These are phyloP conservation scores for Turritis glabra DNA, from an alignment of 345 rosid genomes.

Conservation along the genomic window DNA sequence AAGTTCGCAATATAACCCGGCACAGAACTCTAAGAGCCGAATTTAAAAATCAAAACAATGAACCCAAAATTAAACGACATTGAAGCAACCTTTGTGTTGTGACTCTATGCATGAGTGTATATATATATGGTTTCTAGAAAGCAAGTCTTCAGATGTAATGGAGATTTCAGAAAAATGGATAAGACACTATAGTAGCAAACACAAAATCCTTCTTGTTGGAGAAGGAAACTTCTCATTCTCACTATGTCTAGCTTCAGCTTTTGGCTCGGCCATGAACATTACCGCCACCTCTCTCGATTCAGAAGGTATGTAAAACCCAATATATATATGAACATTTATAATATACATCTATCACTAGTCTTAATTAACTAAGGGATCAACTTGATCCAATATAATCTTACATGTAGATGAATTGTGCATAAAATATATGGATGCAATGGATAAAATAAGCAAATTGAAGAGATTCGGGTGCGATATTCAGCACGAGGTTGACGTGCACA, in stretches of 20 bases:
- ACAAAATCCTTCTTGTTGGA: constrained; percentile 53
- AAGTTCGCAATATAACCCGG: not conserved
- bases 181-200: constrained; percentile 50
- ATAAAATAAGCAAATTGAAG: constrained; percentile 22
- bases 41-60: not conserved
- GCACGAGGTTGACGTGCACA: constrained; percentile 41
- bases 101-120: not conserved
- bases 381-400: not conserved
- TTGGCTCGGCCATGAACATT: constrained; percentile 61
- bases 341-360: not conserved
- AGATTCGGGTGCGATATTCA: constrained; percentile 33
- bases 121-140: not conserved
- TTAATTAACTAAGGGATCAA: not conserved
- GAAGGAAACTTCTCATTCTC: constrained; percentile 73
- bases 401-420: constrained; percentile 13
- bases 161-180: constrained; percentile 40
- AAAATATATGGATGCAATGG: constrained; percentile 31
- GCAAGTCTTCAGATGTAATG: not conserved
- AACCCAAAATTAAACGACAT: constrained; percentile 3
- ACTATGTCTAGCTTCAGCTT: constrained; percentile 50
- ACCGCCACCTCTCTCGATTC: constrained; percentile 57
- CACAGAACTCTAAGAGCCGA: constrained; percentile 28
- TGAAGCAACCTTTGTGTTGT: constrained; percentile 9
- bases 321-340: not conserved
- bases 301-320: constrained; percentile 35